Conservation (phyloP, 805 yeast species). For the Dipodascopsis tothii region DNA sequence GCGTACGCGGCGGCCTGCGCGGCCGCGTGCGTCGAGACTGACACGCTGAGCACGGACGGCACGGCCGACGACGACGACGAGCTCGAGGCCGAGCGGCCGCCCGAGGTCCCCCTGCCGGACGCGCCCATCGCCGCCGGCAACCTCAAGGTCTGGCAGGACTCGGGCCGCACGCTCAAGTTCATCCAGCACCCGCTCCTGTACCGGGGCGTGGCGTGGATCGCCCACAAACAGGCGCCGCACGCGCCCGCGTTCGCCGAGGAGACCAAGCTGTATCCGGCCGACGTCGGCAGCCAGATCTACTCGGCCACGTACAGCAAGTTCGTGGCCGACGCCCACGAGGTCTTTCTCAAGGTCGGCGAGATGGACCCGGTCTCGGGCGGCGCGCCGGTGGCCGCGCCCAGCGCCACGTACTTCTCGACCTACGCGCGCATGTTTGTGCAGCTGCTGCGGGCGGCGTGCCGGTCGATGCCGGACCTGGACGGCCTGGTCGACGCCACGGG, state of each 20-base stretch:
- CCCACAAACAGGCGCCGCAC: background rate
- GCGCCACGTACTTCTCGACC: conserved; percentile 5
- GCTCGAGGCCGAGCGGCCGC: background rate
- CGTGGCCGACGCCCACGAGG: conserved; percentile 13
- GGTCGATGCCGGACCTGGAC: conserved; percentile 7
- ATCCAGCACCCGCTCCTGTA: conserved; percentile 18
- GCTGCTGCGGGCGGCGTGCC: conserved; percentile 15
- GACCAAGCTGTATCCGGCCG: conserved; percentile 19
- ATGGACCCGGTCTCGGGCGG: conserved; percentile 4
- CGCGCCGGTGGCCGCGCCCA: conserved; percentile 3
- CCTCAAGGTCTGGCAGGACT: conserved; percentile 21
- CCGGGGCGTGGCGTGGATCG: conserved; percentile 29
- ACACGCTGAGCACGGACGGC: too few relatives aligned
- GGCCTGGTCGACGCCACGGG: conserved; percentile 22
- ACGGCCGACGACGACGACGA: background rate
- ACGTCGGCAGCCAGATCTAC: conserved; percentile 13
- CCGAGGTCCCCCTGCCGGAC: conserved; percentile 12
- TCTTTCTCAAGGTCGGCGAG: conserved; percentile 5
- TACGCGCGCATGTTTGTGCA: conserved; percentile 12
- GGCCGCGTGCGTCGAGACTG: too few relatives aligned
- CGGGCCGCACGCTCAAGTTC: conserved; percentile 27
- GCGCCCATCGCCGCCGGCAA: conserved; percentile 28
- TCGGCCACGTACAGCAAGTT: conserved; percentile 16
- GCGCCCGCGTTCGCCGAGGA: conserved; percentile 18
- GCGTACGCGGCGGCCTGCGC: too few relatives aligned